Base-by-base conservation (phyloP, 2,329 filamentous ascomycete species). In the Pleomassaria siparia region DNA sequence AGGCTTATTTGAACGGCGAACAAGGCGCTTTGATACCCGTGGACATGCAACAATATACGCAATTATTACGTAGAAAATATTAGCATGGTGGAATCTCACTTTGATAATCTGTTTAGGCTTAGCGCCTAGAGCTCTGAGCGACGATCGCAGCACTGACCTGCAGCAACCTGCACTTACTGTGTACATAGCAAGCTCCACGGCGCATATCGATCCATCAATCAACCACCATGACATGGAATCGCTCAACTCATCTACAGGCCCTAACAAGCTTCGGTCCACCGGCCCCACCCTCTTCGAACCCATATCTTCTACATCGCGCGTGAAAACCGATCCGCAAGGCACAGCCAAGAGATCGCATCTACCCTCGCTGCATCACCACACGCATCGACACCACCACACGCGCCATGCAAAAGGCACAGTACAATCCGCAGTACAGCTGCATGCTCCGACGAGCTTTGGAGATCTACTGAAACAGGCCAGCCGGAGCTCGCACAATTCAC, bases 391-490 rank as follows among this genome's bases (percentile, higher is more conserved):
- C 41, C 46, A 47, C 35, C 48, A 49, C 26, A 46, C 42, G 15
- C 49, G 47, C 18, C 72, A 76, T 48, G 71, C 61, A 11, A 75
- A 72, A 54, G 72, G 75, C 49, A 69, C 67, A 1, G 70, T 75
- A 24, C 72, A 76, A 50, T 75, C 73, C 15, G 73, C 74, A 9
- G 66, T 74, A 5, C 72, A 75, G 50, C 62, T 74, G 30, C 69
- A 73, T 46, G 69, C 73, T 4, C 74, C 73, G 1, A 72, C 74
- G 12, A 74, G 70, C 56, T 74, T 76, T 51, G 73, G 74, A 25
- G 67, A 71, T 40, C 54, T 76, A 15, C 54, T 76, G 46, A 72
- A 71, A 39, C 67, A 69, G 46, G 63, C 62, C 4, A 64, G 62
- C 44, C 58, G 62, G 11, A 69, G 63, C 36, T 60, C 60, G 35